Conservation (phyloP, 2,329 filamentous ascomycete species). For the Pseudocercospora musae region DNA sequence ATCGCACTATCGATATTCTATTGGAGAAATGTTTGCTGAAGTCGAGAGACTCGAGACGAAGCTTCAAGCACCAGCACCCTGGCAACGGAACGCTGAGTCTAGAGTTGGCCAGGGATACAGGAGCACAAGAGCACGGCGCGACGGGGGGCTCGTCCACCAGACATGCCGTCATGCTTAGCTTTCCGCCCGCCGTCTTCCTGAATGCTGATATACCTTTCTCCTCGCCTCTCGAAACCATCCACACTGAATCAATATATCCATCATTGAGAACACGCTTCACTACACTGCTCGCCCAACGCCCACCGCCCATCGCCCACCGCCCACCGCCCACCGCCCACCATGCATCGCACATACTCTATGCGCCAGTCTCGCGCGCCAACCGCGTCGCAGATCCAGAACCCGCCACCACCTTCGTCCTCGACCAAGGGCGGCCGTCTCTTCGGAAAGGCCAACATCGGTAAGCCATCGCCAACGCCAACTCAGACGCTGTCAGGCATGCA, state of each 20-base stretch:
- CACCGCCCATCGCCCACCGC: too few species aligned
- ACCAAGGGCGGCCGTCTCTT: constrained; percentile 92
- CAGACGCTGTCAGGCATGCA: not conserved
- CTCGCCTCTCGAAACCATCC: not conserved
- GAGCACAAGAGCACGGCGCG: not conserved
- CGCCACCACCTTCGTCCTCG: constrained; percentile 83
- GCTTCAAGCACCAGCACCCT: not conserved
- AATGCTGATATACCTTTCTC: not conserved
- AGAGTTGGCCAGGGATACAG: not conserved
- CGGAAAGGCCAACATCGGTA: constrained; percentile 79
- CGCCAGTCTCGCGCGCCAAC: constrained; percentile 95
- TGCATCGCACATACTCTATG: constrained; percentile 99
- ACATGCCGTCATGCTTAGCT: not conserved
- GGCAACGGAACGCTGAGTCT: not conserved
- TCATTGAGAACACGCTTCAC: not conserved
- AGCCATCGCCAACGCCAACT: not conserved
- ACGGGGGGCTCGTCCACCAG: not conserved
- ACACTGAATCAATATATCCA: not conserved
- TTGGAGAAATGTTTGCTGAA: not conserved
- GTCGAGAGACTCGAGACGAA: too few species aligned
- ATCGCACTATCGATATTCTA: not conserved
- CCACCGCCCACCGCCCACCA: too few species aligned
- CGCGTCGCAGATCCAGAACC: constrained; percentile 86
- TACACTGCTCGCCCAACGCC: constrained; percentile 16
- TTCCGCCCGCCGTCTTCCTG: not conserved